These are phyloP conservation scores for Taphrina pruni DNA, from an alignment of 1,139 yeast genomes.

Conservation along the genomic window DNA sequence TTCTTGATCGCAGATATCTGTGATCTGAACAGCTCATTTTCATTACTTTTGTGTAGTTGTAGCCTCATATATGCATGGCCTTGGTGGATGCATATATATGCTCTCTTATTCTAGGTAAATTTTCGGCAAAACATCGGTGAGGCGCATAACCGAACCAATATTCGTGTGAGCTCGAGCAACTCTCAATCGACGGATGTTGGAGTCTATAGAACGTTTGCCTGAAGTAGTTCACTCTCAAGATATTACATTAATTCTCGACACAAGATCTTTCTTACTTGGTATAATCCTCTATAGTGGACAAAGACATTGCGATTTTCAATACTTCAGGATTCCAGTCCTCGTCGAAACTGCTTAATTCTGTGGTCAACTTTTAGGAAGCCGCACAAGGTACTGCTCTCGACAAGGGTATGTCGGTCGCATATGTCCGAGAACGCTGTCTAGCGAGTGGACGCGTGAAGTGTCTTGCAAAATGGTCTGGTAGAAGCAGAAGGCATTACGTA, in stretches of 20 bases:
- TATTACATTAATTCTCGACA: no score
- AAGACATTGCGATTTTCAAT: no score
- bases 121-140: conserved; percentile 3
- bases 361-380: neutral
- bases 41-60: no score
- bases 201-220: neutral
- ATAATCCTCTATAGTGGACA: no score
- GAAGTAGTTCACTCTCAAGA: neutral
- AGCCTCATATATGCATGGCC: no score
- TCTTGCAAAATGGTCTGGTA: neutral
- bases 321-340: neutral
- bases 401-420: neutral
- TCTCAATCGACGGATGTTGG: neutral
- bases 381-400: neutral
- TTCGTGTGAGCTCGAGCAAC: neutral
- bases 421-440: neutral
- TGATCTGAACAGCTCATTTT: no score
- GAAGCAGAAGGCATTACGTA: neutral
- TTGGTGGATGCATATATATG: no score
- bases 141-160: conserved; percentile 1
- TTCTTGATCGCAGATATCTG: no score
- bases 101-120: no score
- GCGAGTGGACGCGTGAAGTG: neutral
- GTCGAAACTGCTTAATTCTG: neutral
- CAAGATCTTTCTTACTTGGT: no score